Evolutionary conservation across 257 asterid species (phyloP).

Genomic region (Penstemon newberryi): DNA sequence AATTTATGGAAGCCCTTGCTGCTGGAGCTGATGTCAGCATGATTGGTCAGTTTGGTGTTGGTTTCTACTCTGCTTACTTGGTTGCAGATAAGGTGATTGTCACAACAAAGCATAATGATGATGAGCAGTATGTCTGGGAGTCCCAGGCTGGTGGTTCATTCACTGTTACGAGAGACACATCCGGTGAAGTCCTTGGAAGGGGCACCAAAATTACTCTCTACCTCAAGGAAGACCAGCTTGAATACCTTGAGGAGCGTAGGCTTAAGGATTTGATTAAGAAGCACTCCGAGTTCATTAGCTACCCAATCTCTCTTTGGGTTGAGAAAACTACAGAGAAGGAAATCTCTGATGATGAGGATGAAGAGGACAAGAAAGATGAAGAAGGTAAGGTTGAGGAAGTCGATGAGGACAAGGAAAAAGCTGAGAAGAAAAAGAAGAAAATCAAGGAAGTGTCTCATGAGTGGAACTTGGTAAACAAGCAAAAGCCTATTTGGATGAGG

Average conservation of each 20-base stretch:
- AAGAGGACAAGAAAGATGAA: slow-evolving; percentile 53
- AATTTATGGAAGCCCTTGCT: slow-evolving; percentile 62
- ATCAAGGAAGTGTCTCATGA: slow-evolving; percentile 58
- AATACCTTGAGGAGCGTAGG: slow-evolving; percentile 58
- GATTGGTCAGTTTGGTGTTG: slow-evolving; percentile 72
- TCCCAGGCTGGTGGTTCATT: slow-evolving; percentile 68
- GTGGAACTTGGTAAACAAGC: slow-evolving; percentile 55
- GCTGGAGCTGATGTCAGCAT: slow-evolving; percentile 72
- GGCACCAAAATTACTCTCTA: slow-evolving; percentile 55
- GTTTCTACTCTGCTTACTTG: slow-evolving; percentile 59
- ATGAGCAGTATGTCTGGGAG: slow-evolving; percentile 62
- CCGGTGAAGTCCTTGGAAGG: slow-evolving; percentile 57
- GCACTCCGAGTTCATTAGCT: slow-evolving; percentile 61
- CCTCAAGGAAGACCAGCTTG: slow-evolving; percentile 66
- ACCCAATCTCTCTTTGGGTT: slow-evolving; percentile 57
- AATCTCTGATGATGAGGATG: slow-evolving; percentile 62
- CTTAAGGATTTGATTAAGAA: slow-evolving; percentile 60
- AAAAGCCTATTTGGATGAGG: slow-evolving; percentile 66
- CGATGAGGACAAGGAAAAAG: slow-evolving; percentile 53
- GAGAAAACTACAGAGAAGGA: slow-evolving; percentile 64
- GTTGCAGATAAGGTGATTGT: slow-evolving; percentile 62
- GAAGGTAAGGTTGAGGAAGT: slow-evolving; percentile 62
- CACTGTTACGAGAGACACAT: slow-evolving; percentile 51
- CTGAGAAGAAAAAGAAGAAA: slow-evolving; percentile 56
- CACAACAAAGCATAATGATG: slow-evolving; percentile 60